Evolutionary conservation across 768 basidiomycete species (phyloP), one percentile per base, ranked within the genome.

Genomic region (Suillus weaverae): DNA sequence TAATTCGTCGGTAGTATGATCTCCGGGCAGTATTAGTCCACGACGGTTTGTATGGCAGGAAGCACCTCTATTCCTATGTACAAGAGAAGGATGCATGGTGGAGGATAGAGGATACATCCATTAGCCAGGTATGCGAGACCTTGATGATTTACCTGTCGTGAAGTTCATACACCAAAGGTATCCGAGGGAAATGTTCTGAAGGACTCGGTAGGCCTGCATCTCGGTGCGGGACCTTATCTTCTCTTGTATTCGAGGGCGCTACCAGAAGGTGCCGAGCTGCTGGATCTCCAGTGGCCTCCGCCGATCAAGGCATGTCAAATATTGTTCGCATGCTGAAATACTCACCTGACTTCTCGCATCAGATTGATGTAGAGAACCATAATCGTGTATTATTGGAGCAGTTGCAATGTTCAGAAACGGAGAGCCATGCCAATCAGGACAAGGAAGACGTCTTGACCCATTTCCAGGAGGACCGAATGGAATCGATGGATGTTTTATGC

Each of bases 41-140:
- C 68, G 91, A 90, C 13, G 92, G 92, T 5, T 76, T 92, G 38
- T 89, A 86, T 48, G 92, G 92, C 10, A 81, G 93, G 54, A 91
- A 84, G 63, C 89, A 92, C 69, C 78, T 91, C 10, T 92, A 92
- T 72, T 89, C 90, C 7, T 95, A 93, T 67, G 86, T 92, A 14
- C 84, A 88, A 64, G 74, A 73, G 35, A 81, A 85, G 51, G 87
- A 83, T 6, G 76, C 73, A 4, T 95, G 92, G 92, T 94, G 91
- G 90, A 94, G 91, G 77, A 89, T 87, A 3, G 81, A 89, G 9
- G 93, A 93, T 69, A 84, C 85, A 64, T 77, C 79, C 13, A 88
- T 92, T 3, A 86, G 84, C 1, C 85, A 90, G 83, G 92, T 87
- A 66, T 39, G 64, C 56, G 20, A 10, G 1, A 13, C 44, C 18